phyloP scores from a whole-genome alignment of 1,284 basidiomycete genomes.

The Baeospora myosura region DNA sequence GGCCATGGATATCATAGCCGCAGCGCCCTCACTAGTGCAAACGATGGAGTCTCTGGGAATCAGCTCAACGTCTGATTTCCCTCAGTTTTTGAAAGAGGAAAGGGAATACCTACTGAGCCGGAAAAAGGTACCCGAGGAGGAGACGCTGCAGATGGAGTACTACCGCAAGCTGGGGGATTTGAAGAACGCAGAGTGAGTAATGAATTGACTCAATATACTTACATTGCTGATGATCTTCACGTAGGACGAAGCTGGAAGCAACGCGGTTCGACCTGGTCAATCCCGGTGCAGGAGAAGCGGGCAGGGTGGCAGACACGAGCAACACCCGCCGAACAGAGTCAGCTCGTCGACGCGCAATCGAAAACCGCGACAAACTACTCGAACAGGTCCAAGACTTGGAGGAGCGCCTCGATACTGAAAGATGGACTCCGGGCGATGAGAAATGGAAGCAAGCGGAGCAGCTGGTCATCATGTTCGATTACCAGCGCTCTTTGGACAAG shows the following conservation, averaged over 20 bases:
- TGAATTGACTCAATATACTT: neutral
- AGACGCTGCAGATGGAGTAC: constrained; percentile 9
- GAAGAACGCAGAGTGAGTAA: neutral
- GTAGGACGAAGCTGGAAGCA: neutral
- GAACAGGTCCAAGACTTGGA: neutral
- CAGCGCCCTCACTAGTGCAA: constrained; percentile 8
- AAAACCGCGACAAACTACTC: neutral
- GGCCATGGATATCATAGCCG: constrained; percentile 17
- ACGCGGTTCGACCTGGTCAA: neutral
- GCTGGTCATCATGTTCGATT: neutral
- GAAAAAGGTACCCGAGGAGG: constrained; percentile 14
- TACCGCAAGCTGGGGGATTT: neutral
- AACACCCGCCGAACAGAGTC: neutral
- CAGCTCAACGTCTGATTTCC: constrained; percentile 11
- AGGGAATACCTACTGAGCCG: constrained; percentile 14
- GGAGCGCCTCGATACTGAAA: neutral
- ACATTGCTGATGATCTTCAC: neutral
- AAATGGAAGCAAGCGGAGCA: neutral
- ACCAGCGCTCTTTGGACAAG: constrained; percentile 6
- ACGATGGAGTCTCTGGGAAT: constrained; percentile 14
- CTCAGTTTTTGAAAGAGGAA: constrained; percentile 19
- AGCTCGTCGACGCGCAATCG: neutral
- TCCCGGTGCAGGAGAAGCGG: neutral
- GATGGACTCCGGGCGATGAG: neutral
- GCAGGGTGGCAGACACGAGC: neutral